Percentiles rank a stretch among this genome's conserved stretches.
These are phyloP conservation scores for Phylloporus arenicola DNA, from an alignment of 768 basidiomycete species.

Conservation along the genomic window DNA sequence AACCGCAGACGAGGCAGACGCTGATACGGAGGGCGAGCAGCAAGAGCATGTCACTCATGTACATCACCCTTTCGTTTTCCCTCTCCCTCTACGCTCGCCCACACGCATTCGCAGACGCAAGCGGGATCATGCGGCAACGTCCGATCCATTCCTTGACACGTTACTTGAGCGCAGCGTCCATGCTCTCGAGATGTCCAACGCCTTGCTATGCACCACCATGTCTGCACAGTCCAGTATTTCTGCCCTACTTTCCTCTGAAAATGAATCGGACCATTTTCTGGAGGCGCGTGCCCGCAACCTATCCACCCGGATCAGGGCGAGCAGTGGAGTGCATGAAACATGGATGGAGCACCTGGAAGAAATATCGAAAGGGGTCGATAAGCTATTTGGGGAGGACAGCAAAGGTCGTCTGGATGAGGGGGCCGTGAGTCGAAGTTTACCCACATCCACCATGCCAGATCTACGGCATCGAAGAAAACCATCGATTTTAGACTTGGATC, in stretches of 20 bases:
- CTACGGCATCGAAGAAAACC: constrained; percentile 39
- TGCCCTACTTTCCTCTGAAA: constrained; percentile 45
- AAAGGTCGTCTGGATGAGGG: constrained; percentile 14
- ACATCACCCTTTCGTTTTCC: constrained; percentile 25
- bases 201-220: constrained; percentile 69
- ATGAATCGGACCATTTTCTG: constrained; percentile 39
- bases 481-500: constrained; percentile 38
- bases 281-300: constrained; percentile 48
- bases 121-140: constrained; percentile 19
- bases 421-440: constrained; percentile 43
- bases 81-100: constrained; percentile 32
- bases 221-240: constrained; percentile 58
- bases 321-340: constrained; percentile 39
- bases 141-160: constrained; percentile 67
- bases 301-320: constrained; percentile 46
- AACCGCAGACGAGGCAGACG: constrained; percentile 73
- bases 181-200: constrained; percentile 82
- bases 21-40: constrained; percentile 47
- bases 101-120: constrained; percentile 23
- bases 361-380: constrained; percentile 59
- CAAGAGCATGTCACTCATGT: constrained; percentile 18
- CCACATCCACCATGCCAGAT: constrained; percentile 31
- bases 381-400: constrained; percentile 39
- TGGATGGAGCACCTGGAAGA: constrained; percentile 70
- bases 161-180: constrained; percentile 77